Evolutionary conservation across 352 stramenopile genomes (phyloP), one percentile per base, ranked within the genome.

Genomic region (Hyphochytrium catenoides): DNA sequence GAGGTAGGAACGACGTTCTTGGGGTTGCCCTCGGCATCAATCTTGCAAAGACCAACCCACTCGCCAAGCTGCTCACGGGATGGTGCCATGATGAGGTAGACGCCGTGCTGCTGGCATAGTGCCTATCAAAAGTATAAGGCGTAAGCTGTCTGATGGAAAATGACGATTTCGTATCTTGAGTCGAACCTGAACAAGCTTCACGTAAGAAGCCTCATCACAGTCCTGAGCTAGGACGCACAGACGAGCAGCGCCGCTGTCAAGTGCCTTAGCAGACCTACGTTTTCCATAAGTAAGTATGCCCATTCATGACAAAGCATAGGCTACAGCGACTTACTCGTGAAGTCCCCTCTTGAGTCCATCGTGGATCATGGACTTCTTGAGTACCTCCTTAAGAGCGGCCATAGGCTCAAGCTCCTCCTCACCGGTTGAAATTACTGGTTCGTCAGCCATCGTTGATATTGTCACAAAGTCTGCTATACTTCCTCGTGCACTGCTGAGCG

Each of bases 161-260:
- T 82, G 42, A 88, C 61, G 21, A 85, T 55, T 36, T 66, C 54
- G 23, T 44, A 85, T 70, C 31, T 60, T 55, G 43, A 70, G 84
- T 6, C 85, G 54, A 37, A 87, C 90, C 50, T 86, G 85, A 50
- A 99, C 89, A 50, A 99, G 75, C 68, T 95, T 95, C 55, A 83
- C 94, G 84, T 98, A 98, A 59, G 92, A 93, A 32, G 87, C 84
- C 58, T 98, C 93, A 59, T 98, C 91, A 72, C 91, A 98, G 70
- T 98, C 87, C 62, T 97, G 91, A 46, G 91, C 78, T 31, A 99
- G 78, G 62, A 84, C 96, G 74, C 93, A 98, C 32, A 99, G 72
- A 50, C 89, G 84, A 27, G 91, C 91, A 39, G 84, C 81, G 52
- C 83, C 81, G 37, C 84, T 87, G 62, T 99, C 91, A 45, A 98